Evolutionary conservation across 805 yeast genomes (phyloP).

Genomic region (Candida pseudofarinosa): DNA sequence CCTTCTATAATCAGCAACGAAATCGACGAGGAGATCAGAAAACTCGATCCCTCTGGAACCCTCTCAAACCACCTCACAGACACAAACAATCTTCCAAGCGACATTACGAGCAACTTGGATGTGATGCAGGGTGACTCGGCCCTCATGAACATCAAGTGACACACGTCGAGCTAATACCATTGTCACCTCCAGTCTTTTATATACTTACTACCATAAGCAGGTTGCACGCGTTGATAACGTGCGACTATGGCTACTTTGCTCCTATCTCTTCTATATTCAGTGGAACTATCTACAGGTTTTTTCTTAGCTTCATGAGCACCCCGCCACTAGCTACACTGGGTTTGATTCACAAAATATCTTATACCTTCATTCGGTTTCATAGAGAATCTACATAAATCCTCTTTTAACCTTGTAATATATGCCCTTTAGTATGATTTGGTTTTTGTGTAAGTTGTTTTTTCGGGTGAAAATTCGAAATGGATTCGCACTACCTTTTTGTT

Average conservation of each 20-base stretch:
- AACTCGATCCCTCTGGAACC: conserved; percentile 41
- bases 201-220: too few species aligned
- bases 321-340: too few species aligned
- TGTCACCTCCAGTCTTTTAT: too few species aligned
- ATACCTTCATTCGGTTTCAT: too few species aligned
- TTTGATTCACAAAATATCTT: too few species aligned
- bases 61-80: conserved; percentile 48
- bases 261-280: too few species aligned
- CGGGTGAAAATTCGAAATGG: neutral
- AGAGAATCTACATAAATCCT: too few species aligned
- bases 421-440: neutral
- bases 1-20: conserved; percentile 36
- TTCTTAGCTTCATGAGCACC: too few species aligned
- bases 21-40: conserved; percentile 35
- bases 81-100: conserved; percentile 55
- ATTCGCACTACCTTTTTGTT: neutral
- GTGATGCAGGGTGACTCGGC: conserved; percentile 44
- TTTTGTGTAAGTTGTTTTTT: neutral
- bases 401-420: neutral
- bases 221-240: too few species aligned
- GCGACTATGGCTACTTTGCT: too few species aligned
- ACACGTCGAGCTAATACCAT: too few species aligned
- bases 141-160: conserved; percentile 31
- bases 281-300: too few species aligned
- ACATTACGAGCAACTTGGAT: conserved; percentile 47